Conservation (phyloP, 345 rosid species). For the Aegle marmelos region DNA sequence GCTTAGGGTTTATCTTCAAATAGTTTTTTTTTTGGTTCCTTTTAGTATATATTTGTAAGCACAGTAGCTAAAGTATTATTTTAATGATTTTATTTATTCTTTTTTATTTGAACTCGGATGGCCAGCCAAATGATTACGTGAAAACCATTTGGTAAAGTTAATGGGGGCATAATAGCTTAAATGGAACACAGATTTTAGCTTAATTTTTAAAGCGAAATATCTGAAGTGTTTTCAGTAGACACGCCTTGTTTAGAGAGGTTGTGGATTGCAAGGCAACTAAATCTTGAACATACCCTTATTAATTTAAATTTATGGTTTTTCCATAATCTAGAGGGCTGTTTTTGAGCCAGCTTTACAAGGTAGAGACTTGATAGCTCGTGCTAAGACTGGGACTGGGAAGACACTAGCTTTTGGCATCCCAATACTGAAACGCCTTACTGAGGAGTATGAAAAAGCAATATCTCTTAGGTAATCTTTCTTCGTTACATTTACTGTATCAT, state of each 20-base stretch:
- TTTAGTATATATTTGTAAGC: background rate
- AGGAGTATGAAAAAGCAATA: slow-evolving; percentile 40
- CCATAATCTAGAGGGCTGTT: slow-evolving; percentile 68
- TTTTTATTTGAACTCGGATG: too few relatives aligned
- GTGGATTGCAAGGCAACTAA: background rate
- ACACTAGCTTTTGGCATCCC: slow-evolving; percentile 97
- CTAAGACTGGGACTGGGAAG: slow-evolving; percentile 99
- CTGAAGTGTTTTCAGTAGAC: too few relatives aligned
- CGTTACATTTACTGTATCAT: background rate
- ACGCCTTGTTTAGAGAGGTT: too few relatives aligned
- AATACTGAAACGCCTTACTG: slow-evolving; percentile 75
- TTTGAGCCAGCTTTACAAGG: slow-evolving; percentile 83
- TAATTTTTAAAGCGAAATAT: too few relatives aligned
- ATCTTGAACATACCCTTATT: background rate
- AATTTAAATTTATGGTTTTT: too few relatives aligned
- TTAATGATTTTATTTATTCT: too few relatives aligned
- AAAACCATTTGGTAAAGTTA: too few relatives aligned
- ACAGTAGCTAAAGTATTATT: background rate
- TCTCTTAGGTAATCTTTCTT: slow-evolving; percentile 48
- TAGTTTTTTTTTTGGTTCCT: background rate
- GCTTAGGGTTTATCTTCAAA: background rate
- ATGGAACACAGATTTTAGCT: too few relatives aligned
- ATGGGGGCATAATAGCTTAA: too few relatives aligned
- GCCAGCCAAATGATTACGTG: too few relatives aligned
- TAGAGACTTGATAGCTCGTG: slow-evolving; percentile 90